Percentiles rank a stretch among this genome's conserved stretches.
Conservation (phyloP, 2,329 filamentous ascomycete species). For the Fusarium sp. region DNA sequence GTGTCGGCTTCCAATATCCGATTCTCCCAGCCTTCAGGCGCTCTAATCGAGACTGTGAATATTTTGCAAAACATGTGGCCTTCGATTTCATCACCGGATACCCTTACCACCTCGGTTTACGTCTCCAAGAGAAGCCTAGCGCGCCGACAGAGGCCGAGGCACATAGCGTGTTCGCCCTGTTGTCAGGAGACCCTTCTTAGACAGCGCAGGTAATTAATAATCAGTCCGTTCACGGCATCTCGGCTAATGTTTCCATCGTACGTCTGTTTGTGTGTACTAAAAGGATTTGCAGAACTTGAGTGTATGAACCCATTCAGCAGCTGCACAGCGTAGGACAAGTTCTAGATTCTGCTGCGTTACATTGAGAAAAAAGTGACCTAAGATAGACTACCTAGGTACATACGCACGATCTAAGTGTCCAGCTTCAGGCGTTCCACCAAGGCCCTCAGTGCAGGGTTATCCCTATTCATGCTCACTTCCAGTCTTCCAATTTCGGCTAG, state of each 20-base stretch:
- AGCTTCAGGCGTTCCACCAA: neutral
- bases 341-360: rapidly evolving
- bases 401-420: rapidly evolving
- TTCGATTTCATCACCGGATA: neutral
- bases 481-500: neutral
- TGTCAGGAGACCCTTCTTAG: no score
- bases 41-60: neutral
- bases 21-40: no score
- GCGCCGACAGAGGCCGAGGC: rapidly evolving
- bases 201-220: no score
- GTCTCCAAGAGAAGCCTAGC: neutral
- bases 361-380: neutral
- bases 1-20: rapidly evolving
- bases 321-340: rapidly evolving
- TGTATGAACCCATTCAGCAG: neutral
- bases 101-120: rapidly evolving
- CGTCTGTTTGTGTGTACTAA: no score
- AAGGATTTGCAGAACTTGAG: no score
- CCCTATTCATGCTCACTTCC: neutral
- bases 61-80: neutral
- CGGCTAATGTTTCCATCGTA: neutral
- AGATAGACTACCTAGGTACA: neutral
- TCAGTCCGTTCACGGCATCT: neutral
- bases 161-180: neutral
- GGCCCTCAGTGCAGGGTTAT: neutral